These are phyloP conservation scores for Fusarium virguliforme DNA, from an alignment of 2,329 filamentous ascomycete genomes.

Conservation along the genomic window DNA sequence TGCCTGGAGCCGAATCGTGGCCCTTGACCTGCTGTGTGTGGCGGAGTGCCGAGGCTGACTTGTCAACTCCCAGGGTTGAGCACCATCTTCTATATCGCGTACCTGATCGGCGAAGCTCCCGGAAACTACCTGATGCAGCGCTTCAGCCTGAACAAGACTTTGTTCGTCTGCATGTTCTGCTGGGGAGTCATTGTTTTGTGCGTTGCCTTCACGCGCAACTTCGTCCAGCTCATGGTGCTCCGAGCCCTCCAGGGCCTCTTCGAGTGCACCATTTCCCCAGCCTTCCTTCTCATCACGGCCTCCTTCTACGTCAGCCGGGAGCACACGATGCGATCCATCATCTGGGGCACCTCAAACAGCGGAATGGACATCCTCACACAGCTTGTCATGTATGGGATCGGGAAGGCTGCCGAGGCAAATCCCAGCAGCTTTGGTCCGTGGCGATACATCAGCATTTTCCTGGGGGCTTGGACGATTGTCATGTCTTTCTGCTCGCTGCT, in stretches of 20 bases:
- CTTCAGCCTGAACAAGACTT: constrained; percentile 54
- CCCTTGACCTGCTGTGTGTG: background rate
- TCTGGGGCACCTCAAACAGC: constrained; percentile 55
- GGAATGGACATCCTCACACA: constrained; percentile 54
- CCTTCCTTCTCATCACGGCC: constrained; percentile 54
- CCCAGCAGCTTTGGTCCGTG: constrained; percentile 41
- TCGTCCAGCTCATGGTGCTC: constrained; percentile 49
- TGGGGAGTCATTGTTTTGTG: background rate
- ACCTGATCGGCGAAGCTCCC: constrained; percentile 51
- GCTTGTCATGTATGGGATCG: constrained; percentile 50
- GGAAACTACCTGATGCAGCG: constrained; percentile 55
- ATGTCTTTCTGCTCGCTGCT: constrained; percentile 45
- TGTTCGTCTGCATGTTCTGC: constrained; percentile 26
- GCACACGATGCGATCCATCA: constrained; percentile 52
- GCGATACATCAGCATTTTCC: constrained; percentile 42
- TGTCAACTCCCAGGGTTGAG: constrained; percentile 43
- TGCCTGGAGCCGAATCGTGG: background rate
- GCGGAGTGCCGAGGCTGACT: background rate
- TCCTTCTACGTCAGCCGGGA: constrained; percentile 54
- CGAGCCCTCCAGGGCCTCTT: constrained; percentile 52
- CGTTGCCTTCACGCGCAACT: background rate
- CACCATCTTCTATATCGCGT: constrained; percentile 53
- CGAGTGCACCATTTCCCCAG: constrained; percentile 53
- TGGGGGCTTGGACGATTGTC: constrained; percentile 50
- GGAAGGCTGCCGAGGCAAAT: constrained; percentile 41